Base-by-base conservation (phyloP, 1,139 yeast genomes). In the Yamadazyma siamensis region DNA sequence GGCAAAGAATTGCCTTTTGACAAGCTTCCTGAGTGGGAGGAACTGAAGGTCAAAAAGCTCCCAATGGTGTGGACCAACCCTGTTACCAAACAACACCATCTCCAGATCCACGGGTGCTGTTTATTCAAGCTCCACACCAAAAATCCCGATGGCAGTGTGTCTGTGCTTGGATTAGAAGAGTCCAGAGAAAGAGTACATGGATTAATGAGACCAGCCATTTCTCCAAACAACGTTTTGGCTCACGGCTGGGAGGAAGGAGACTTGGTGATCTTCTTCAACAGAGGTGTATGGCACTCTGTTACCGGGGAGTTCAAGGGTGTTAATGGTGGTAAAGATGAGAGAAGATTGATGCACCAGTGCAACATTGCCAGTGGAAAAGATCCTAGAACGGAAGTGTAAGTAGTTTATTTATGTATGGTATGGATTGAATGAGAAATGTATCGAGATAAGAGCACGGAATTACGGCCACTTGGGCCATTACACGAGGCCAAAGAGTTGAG, bases 51-150 rank as follows among this genome's bases (percentile, higher is more conserved):
- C 40, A 85, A 85, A 59, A 72, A 61, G 40, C 70, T 86, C 42
- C 95, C 95, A 15, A 66, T 86, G 69, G 94, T 85, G 8, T 86
- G 95, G 95, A 85, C 94, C 8, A 86, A 86, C 53, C 94, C 95
- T n/a, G 80, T 80, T 21, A 85, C 95, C 23, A 80, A 80, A 27
- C 72, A 81, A 44, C 91, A 79, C 36, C 94, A 84, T 50, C 67
- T 86, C 41, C 95, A 86, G 57, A 80, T 83, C 9, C 95, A 86
- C 50, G 94, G 94, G 3, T 84, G 94, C 53, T 86, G 95, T 56
- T 79, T 84, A 39, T 75, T 75, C 61, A 75, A 71, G 52, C 64
- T 86, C 44, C 71, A 75, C 47, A 76, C 84, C 39, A 66, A 71
- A 28, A 56, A 57, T 25, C 61, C 71, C 7, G 84, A 80, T 33